Conservation (phyloP, 768 basidiomycete genomes). For the Suillus ampliporus region DNA sequence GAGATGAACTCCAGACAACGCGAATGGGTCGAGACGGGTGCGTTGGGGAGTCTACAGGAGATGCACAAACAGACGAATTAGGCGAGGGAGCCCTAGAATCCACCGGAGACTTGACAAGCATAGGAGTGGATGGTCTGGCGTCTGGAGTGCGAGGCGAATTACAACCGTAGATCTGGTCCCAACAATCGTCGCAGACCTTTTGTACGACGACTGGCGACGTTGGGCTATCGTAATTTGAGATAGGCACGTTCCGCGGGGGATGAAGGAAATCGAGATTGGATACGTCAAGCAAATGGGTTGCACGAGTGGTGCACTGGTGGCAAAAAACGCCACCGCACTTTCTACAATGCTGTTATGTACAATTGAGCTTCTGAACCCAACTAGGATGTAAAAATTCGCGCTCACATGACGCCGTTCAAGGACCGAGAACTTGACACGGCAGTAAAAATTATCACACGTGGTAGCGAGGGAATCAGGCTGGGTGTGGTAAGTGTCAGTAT, state of each 20-base stretch:
- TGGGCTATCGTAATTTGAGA: conserved; percentile 62
- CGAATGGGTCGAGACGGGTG: conserved; percentile 24
- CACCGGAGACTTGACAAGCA: conserved; percentile 40
- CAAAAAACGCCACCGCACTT: conserved; percentile 87
- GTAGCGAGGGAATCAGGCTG: conserved; percentile 67
- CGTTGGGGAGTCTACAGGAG: conserved; percentile 34
- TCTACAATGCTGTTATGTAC: conserved; percentile 68
- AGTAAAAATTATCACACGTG: conserved; percentile 77
- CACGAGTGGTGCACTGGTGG: conserved; percentile 59
- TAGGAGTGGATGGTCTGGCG: conserved; percentile 41
- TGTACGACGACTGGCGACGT: conserved; percentile 57
- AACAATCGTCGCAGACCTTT: conserved; percentile 83
- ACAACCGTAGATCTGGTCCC: conserved; percentile 71
- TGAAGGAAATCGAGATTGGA: conserved; percentile 70
- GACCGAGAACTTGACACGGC: conserved; percentile 66
- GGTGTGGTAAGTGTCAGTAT: conserved; percentile 17
- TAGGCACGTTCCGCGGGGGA: conserved; percentile 71
- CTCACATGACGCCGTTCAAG: conserved; percentile 79
- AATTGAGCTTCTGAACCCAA: conserved; percentile 24
- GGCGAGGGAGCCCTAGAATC: conserved; percentile 39
- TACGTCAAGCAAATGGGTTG: conserved; percentile 74
- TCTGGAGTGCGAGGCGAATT: conserved; percentile 49
- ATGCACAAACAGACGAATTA: conserved; percentile 41
- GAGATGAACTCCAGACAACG: conserved; percentile 34
- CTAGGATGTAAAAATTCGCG: conserved; percentile 19